These are phyloP conservation scores for Starmerella geochares DNA, from an alignment of 805 yeast species.

Conservation along the genomic window DNA sequence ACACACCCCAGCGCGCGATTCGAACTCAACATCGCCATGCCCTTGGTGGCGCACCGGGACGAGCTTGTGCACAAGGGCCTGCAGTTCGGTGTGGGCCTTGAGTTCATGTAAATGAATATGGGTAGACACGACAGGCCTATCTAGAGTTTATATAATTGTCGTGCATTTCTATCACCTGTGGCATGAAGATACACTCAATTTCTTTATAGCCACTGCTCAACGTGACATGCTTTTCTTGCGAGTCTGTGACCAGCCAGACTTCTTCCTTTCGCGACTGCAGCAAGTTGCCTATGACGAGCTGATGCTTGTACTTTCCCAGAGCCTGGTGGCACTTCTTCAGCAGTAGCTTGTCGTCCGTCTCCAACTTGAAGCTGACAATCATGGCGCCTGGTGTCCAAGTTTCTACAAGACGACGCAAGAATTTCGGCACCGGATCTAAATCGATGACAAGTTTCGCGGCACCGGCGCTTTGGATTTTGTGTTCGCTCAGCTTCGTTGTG, in stretches of 20 bases:
- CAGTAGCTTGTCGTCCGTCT: constrained; percentile 67
- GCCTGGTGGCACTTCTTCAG: constrained; percentile 71
- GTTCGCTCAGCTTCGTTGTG: constrained; percentile 73
- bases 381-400: constrained; percentile 92
- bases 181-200: constrained; percentile 73
- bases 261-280: constrained; percentile 79
- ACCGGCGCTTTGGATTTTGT: constrained; percentile 79
- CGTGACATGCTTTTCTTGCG: constrained; percentile 31
- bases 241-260: constrained; percentile 67
- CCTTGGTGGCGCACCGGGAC: constrained; percentile 42
- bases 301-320: constrained; percentile 76
- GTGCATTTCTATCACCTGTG: constrained; percentile 61
- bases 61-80: constrained; percentile 54
- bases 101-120: constrained; percentile 46
- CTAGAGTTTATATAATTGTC: constrained; percentile 45
- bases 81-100: constrained; percentile 55
- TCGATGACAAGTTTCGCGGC: constrained; percentile 63
- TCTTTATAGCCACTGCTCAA: constrained; percentile 41
- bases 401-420: constrained; percentile 74
- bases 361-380: constrained; percentile 89
- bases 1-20: constrained; percentile 57
- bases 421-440: constrained; percentile 93
- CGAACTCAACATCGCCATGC: constrained; percentile 55
- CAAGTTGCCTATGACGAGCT: constrained; percentile 86
- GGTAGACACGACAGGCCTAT: too few species aligned